Percentiles rank a stretch among this genome's conserved stretches.
These are phyloP conservation scores for Kwoniella dendrophila DNA, from an alignment of 768 basidiomycete species.

Conservation along the genomic window DNA sequence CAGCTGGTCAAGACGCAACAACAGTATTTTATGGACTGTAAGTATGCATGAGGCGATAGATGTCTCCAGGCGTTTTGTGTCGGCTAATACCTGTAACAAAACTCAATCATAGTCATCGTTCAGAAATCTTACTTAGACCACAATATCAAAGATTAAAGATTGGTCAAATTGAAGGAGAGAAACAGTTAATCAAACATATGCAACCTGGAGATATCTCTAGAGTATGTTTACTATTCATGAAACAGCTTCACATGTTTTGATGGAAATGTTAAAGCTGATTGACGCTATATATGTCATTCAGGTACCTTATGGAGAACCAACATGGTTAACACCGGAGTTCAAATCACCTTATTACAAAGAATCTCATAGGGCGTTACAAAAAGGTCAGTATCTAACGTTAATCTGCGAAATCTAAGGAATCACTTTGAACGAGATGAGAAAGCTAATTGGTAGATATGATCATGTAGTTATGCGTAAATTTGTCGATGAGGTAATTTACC, in stretches of 20 bases:
- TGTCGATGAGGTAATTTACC: conserved; percentile 68
- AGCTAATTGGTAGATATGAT: not conserved
- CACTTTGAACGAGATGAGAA: not conserved
- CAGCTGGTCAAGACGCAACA: conserved; percentile 83
- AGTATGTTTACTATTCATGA: too few species aligned
- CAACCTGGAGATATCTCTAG: conserved; percentile 65
- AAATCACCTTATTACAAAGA: conserved; percentile 77
- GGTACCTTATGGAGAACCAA: conserved; percentile 87
- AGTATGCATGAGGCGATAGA: too few species aligned
- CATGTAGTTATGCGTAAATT: conserved; percentile 65
- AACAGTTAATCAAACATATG: conserved; percentile 62
- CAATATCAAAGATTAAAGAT: conserved; percentile 69
- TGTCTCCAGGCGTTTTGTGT: not conserved
- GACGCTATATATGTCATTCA: conserved; percentile 21
- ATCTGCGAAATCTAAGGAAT: not conserved
- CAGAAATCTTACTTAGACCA: conserved; percentile 75
- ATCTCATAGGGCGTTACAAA: conserved; percentile 59
- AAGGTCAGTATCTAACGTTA: conserved; percentile 30
- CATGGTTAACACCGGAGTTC: conserved; percentile 73
- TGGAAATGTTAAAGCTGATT: too few species aligned
- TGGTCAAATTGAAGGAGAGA: conserved; percentile 69
- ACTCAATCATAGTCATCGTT: conserved; percentile 63
- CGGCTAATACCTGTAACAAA: not conserved
- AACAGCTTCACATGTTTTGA: too few species aligned
- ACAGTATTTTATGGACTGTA: conserved; percentile 79